Base-by-base conservation (phyloP, 73 alveolate species). In the Paramecium caudatum region DNA sequence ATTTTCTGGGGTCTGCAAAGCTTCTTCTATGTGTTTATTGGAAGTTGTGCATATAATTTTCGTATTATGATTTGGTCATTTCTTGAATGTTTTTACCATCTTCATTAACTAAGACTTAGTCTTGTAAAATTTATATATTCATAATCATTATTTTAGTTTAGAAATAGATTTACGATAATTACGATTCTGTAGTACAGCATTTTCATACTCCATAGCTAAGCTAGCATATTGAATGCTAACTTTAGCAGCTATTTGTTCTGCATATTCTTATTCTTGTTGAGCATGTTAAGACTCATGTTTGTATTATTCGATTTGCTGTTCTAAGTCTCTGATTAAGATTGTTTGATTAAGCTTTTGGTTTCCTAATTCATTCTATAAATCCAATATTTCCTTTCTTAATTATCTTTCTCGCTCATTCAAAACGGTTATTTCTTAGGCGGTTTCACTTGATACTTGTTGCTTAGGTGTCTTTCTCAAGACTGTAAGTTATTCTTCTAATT, bases 141-240 rank as follows among this genome's bases (percentile, higher is more conserved):
- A n/a, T n/a, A n/a, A n/a, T 55, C 80, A 55, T 55, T 55, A 55
- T 10, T 55, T 55, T 27, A 55, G 80, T 55, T 55, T 55, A 23
- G 80, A 55, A 19, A 55, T 55, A 12, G 80, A 55, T 55, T 65
- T 65, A 15, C 83, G 83, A 65, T 65, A 65, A 36, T 36, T 10
- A 32, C 88, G 17, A 17, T 74, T 74, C 32, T 74, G 10, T 6
- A 74, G 68, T 27, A 74, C 46, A 21, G 69, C 47, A 12, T 23
- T 45, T 43, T 74, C 88, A 39, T 41, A 74, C 19, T 74, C 88
- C 88, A 74, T 74, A 16, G 88, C 88, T 15, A 74, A 45, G 16
- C 43, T 47, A 16, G 88, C 88, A 74, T 74, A 74, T 23, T 41
- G 21, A 9, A 74, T n/a, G 16, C 88, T 74, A 4, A 45, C 1